A percentile compares a stretch with the other conserved stretches of the same genome.
Conservation (phyloP, 2,329 filamentous ascomycete genomes). For the Penicillium verrucosum region DNA sequence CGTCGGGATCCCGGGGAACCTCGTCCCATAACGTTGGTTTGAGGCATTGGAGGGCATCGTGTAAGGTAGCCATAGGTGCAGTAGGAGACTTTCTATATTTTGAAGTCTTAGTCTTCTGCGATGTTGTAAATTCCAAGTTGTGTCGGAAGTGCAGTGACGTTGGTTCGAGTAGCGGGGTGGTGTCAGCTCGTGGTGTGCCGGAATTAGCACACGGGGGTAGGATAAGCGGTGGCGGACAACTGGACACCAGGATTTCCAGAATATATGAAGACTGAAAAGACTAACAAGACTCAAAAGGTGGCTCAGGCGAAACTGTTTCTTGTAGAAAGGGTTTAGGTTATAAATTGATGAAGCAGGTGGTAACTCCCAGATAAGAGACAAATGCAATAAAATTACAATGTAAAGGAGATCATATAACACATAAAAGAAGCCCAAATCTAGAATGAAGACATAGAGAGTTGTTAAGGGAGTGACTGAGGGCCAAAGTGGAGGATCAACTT, state of each 20-base stretch:
- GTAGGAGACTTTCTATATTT: background rate
- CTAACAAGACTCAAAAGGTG: background rate
- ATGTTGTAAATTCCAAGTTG: background rate
- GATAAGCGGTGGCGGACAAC: background rate
- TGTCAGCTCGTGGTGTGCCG: background rate
- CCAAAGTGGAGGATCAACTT: background rate
- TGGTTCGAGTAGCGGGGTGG: background rate
- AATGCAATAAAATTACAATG: background rate
- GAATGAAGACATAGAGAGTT: background rate
- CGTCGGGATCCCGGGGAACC: conserved; percentile 45
- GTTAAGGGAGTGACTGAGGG: background rate
- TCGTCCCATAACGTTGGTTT: conserved; percentile 55
- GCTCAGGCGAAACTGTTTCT: background rate
- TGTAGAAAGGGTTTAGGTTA: background rate
- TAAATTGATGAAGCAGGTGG: background rate
- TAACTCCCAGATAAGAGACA: background rate
- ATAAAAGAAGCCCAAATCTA: background rate
- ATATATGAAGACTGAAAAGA: background rate
- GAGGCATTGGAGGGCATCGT: conserved; percentile 58
- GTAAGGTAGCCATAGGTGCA: conserved; percentile 54
- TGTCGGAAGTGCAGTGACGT: background rate
- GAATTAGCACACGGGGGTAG: background rate
- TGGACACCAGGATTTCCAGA: background rate
- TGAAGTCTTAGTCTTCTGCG: background rate
- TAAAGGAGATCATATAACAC: background rate